Conservation (phyloP, 805 yeast genomes). For the Candida golubevii region DNA sequence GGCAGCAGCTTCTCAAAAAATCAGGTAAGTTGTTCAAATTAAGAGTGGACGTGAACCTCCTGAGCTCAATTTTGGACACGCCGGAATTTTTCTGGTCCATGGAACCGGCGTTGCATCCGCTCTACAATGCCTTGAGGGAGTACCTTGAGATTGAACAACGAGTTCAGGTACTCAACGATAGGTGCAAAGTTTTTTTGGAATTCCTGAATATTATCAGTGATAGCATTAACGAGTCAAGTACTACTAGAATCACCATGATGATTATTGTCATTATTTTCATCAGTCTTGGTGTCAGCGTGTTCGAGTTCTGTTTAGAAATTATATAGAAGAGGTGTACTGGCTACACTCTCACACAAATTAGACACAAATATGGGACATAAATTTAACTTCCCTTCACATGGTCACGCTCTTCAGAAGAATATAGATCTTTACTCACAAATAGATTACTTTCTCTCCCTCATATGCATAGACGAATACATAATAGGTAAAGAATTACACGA, state of each 20-base stretch:
- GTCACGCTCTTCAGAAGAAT: too few relatives aligned
- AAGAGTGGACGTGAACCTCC: conserved; percentile 88
- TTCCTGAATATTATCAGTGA: conserved; percentile 91
- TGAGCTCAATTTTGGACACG: conserved; percentile 87
- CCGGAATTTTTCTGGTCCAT: conserved; percentile 95
- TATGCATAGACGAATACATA: too few relatives aligned
- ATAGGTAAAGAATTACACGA: too few relatives aligned
- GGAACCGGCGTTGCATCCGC: conserved; percentile 93
- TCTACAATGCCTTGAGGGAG: conserved; percentile 84
- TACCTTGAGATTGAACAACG: conserved; percentile 93
- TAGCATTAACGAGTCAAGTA: conserved; percentile 88
- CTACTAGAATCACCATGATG: conserved; percentile 88
- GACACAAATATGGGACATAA: neutral
- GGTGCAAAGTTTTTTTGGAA: conserved; percentile 91
- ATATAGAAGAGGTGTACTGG: conserved; percentile 13
- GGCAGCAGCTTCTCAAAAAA: conserved; percentile 81
- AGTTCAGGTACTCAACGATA: conserved; percentile 87
- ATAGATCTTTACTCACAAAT: too few relatives aligned
- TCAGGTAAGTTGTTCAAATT: conserved; percentile 88
- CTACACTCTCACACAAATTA: neutral
- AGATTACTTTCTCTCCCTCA: too few relatives aligned
- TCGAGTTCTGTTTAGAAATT: conserved; percentile 61
- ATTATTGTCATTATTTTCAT: conserved; percentile 77
- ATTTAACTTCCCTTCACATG: too few relatives aligned
- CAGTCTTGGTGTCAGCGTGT: conserved; percentile 69